Evolutionary conservation across 805 yeast species (phyloP), one percentile per base, ranked within the genome.

Genomic region (Komagataella populi): DNA sequence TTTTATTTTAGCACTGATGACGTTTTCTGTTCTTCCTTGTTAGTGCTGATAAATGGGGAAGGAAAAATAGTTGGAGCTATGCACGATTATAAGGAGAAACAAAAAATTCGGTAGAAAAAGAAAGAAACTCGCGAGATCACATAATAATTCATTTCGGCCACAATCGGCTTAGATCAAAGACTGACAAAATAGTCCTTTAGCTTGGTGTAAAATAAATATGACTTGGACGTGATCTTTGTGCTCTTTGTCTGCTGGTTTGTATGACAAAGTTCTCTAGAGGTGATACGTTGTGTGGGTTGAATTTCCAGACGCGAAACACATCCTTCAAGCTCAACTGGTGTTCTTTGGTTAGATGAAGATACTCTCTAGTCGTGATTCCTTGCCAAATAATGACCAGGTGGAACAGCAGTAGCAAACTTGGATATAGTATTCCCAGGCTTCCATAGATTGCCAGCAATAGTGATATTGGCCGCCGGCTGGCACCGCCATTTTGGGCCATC

Each of bases 301-400:
- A 30, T 30, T 10, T 30, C 39, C 39, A 30, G 39, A 30, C 14
- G 39, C 39, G 39, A 30, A 30, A 30, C n/a, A 30, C 39, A 30
- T 30, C 39, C 39, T 30, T 30, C 5, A 30, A 10, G 39, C 39
- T 30, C 39, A 30, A 30, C 5, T 30, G 39, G 8, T 30, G 39
- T 14, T 30, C 39, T 30, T 30, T 30, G 39, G 39, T 30, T 4
- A 72, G 64, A 57, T 75, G 76, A 49, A 87, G 66, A 59, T 74
- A 86, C 57, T 87, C 96, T 55, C 89, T 71, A 6, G 95, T 86
- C 6, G 90, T 82, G 55, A 83, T 72, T 48, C 81, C 82, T 6
- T 77, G 71, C 1, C 76, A 59, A 0, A 80, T 76, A 49, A 86
- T 63, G 49, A 69, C 74, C 0, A 77, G 44, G 58, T 87, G 95